Base-by-base conservation (phyloP, 106 monocot genomes). In the Dendrobium catenatum region DNA sequence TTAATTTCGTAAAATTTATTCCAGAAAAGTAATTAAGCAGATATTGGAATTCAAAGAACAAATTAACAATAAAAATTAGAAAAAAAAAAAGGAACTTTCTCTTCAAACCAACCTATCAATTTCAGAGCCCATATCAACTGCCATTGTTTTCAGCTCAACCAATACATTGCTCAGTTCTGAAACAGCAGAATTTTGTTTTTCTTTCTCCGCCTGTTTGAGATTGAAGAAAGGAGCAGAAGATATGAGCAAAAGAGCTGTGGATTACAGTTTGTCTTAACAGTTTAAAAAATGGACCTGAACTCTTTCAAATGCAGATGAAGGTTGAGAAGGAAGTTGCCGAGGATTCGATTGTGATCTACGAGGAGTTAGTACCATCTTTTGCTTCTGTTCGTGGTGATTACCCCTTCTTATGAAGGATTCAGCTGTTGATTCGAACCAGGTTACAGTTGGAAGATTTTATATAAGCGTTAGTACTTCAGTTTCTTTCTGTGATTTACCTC, bases 321-420 rank as follows among this genome's bases (percentile, higher is more conserved):
- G 55, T 78, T 90, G 87, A 77, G 85, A 49, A 79, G 78, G 46
- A 76, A 70, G 24, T 51, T 64, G 77, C 9, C 78, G 82, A 85
- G 75, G 40, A 41, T 78, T 85, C 64, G 80, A 80, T 56, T 56
- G 70, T 16, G 77, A 44, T 80, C 54, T 80, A 6, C 79, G 76
- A 83, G 72, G 80, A 73, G 64, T 77, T 78, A 85, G 7, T 77
- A 85, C 88, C 47, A 88, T 24, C 55, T 59, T 85, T 80, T 85
- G 85, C 77, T 83, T 82, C 33, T 83, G 82, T 40, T 88, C 88
- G 17, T 51, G 19, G 74, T 88, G 80, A 47, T 20, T 85, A 20
- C 44, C 73, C 22, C 80, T 85, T 80, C 81, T 83, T 29, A 80
- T 78, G 42, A 83, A 88, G 20, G 88, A 83, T 78, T 85, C 83